These are phyloP conservation scores for Spiraea crenata DNA, from an alignment of 331 rosid species.

Conservation along the genomic window DNA sequence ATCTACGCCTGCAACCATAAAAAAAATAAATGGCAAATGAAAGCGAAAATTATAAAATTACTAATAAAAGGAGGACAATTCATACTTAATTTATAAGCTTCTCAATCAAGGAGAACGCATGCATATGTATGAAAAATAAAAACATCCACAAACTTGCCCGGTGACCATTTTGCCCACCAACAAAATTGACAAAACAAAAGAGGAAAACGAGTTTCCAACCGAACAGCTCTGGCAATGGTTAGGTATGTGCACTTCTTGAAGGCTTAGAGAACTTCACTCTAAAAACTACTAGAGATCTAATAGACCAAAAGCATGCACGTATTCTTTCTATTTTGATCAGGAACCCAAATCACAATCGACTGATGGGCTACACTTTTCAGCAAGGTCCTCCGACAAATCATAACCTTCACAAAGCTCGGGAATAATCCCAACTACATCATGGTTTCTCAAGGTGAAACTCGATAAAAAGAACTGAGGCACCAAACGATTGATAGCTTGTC, in stretches of 20 bases:
- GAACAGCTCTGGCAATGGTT: no score
- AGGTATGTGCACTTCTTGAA: no score
- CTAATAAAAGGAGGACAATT: not conserved
- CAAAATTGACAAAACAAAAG: no score
- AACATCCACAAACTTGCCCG: not conserved
- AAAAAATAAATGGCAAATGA: not conserved
- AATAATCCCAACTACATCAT: not conserved
- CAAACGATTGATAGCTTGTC: slow-evolving; percentile 1
- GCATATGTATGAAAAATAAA: not conserved
- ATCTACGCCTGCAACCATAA: not conserved
- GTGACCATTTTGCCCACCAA: not conserved
- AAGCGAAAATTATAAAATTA: not conserved
- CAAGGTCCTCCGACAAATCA: slow-evolving; percentile 4
- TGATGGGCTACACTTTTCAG: slow-evolving; percentile 4
- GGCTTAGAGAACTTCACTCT: not conserved
- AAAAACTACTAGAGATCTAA: not conserved
- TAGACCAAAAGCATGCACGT: not conserved
- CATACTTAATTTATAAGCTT: not conserved
- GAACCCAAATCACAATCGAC: not conserved
- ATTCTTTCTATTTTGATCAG: not conserved
- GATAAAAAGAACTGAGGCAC: not conserved
- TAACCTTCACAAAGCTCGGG: slow-evolving; percentile 9
- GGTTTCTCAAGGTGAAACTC: slow-evolving; percentile 8
- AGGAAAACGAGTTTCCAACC: no score
- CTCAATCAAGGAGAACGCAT: not conserved